A percentile compares a stretch with the other conserved stretches of the same genome.
phyloP scores from a whole-genome alignment of 768 basidiomycete species.

The Cyathus striatus region DNA sequence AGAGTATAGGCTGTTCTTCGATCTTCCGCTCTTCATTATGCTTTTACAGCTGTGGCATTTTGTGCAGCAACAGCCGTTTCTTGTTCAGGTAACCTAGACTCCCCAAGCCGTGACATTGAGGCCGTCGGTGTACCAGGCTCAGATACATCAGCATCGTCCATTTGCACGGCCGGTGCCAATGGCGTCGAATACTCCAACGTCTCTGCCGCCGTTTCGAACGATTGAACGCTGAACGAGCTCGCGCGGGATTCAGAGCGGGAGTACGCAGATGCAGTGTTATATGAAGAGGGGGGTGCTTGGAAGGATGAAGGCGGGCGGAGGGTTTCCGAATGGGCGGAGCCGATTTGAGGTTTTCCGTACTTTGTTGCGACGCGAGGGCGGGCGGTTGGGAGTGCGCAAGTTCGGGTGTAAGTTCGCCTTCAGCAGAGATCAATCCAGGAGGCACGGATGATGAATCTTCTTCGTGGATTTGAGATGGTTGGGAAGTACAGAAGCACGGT shows the following conservation, averaged over 20 bases:
- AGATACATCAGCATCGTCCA: neutral
- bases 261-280: conserved; percentile 8
- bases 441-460: neutral
- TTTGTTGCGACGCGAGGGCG: neutral
- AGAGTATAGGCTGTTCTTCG: no score
- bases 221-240: conserved; percentile 20
- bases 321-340: neutral
- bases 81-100: neutral
- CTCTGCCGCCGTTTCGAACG: conserved; percentile 28
- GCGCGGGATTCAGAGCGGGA: conserved; percentile 14
- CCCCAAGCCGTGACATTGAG: neutral
- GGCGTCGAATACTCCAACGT: conserved; percentile 13
- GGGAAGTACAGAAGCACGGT: no score
- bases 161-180: neutral
- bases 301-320: neutral
- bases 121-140: neutral
- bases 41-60: neutral
- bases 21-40: no score
- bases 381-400: neutral
- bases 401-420: neutral
- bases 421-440: neutral
- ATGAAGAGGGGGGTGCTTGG: conserved; percentile 11
- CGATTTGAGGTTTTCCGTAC: no score
- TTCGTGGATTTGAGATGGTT: no score
- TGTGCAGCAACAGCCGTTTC: neutral